Percentiles rank a stretch among this genome's conserved stretches.
Evolutionary conservation across 2,329 filamentous ascomycete species (phyloP).

Genomic region (Fusarium kyushuense): DNA sequence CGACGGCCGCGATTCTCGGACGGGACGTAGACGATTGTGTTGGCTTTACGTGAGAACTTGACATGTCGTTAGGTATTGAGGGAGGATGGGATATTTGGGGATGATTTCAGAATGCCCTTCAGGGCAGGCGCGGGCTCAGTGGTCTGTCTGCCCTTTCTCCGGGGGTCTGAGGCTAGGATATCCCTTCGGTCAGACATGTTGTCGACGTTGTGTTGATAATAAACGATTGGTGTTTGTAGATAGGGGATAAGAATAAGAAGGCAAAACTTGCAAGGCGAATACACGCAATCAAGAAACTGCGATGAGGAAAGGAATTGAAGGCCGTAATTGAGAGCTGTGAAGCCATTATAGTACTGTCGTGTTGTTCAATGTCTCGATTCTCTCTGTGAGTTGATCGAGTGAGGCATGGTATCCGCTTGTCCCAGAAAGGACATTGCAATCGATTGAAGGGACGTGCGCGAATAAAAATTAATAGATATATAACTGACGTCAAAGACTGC

Average conservation of each 20-base stretch:
- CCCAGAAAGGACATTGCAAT: background rate
- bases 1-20: background rate
- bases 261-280: background rate
- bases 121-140: background rate
- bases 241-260: background rate
- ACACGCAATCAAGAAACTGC: no score
- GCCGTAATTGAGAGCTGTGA: background rate
- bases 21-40: background rate
- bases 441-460: background rate
- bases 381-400: background rate
- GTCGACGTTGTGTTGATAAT: background rate
- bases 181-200: background rate
- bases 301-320: background rate
- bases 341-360: background rate
- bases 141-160: background rate
- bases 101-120: background rate
- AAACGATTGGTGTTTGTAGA: background rate
- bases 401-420: background rate
- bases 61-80: background rate
- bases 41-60: background rate
- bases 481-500: accelerated
- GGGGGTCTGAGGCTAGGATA: no score
- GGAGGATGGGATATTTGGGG: background rate
- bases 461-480: background rate
- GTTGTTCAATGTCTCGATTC: background rate